Evolutionary conservation across 305 asterid genomes (phyloP).

Genomic region (Stenogyne calaminthoides): DNA sequence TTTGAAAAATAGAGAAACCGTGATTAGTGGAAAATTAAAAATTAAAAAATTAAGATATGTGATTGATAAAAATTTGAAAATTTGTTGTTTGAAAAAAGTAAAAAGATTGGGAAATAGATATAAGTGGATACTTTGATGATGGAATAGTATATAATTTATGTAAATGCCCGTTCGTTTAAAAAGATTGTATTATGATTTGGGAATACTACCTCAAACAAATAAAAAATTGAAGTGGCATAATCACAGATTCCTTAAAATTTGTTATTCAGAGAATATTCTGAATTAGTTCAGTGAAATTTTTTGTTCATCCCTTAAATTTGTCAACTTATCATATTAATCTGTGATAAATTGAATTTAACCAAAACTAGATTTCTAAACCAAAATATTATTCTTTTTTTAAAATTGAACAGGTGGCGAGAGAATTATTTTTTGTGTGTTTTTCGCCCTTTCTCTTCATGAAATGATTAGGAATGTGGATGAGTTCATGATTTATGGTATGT

Average conservation of each 20-base stretch:
- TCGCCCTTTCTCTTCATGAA: constrained; percentile 95
- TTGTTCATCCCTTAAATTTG: not conserved
- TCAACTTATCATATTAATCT: not conserved
- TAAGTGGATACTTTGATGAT: not conserved
- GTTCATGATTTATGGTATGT: constrained; percentile 70
- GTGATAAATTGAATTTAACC: not conserved
- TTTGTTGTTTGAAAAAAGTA: too few species aligned
- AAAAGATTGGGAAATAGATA: too few species aligned
- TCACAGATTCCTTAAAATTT: not conserved
- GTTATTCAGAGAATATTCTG: not conserved
- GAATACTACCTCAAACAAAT: not conserved
- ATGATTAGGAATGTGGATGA: constrained; percentile 99
- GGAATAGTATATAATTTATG: not conserved
- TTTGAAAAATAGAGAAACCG: too few species aligned
- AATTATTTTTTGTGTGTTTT: constrained; percentile 94
- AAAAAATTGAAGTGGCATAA: not conserved
- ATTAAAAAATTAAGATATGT: too few species aligned
- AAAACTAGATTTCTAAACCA: not conserved
- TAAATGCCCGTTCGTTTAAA: not conserved
- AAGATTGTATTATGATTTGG: not conserved
- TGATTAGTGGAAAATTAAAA: too few species aligned
- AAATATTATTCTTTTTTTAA: constrained; percentile 30
- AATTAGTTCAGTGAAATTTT: not conserved
- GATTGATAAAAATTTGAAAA: too few species aligned
- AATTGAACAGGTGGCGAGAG: constrained; percentile 84